Evolutionary conservation across 2,329 filamentous ascomycete species (phyloP), one percentile per base, ranked within the genome.

Genomic region (Phialophora macrospora): DNA sequence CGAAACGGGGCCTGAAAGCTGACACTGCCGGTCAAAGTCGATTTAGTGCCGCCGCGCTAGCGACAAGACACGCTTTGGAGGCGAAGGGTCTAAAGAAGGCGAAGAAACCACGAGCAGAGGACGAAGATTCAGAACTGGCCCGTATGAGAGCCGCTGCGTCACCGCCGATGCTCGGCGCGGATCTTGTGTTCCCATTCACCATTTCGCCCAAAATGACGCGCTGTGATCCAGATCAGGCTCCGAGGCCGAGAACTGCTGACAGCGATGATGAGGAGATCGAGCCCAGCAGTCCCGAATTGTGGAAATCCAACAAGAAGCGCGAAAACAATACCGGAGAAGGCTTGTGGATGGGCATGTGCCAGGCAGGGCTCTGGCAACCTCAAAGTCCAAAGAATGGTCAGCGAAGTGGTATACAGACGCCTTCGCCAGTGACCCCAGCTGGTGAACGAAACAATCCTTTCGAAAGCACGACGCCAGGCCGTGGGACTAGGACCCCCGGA

Each of bases 151-250:
- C 87, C 66, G 81, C 82, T 51, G 84, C 84, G 28, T 85, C 83
- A 49, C 94, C 94, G 48, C 94, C 94, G 9, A 96, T 98, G 93
- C 86, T 97, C 11, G 94, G 94, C 63, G 80, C 83, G 64, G 90
- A 96, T 71, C 85, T 98, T 62, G 82, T 84, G 28, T 96, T 97
- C 75, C 91, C 92, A 38, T 86, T 85, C 75, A 97, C 92, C 75
- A 83, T 85, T 9, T 97, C 93, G 28, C 94, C 94, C 5, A 89
- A 94, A 76, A 86, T 88, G 62, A 96, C 93, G 17, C 88, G 92
- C 73, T 90, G 96, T 73, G 92, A 96, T 74, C 88, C 90, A 0
- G 89, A 91, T 63, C 90, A 92, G 74, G 77, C 79, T 8, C 82
- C 80, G 9, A 75, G 85, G 80, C 71, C 87, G 74, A 80, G 76